Evolutionary conservation across 805 yeast genomes (phyloP).

Genomic region (Candida ponderosae): DNA sequence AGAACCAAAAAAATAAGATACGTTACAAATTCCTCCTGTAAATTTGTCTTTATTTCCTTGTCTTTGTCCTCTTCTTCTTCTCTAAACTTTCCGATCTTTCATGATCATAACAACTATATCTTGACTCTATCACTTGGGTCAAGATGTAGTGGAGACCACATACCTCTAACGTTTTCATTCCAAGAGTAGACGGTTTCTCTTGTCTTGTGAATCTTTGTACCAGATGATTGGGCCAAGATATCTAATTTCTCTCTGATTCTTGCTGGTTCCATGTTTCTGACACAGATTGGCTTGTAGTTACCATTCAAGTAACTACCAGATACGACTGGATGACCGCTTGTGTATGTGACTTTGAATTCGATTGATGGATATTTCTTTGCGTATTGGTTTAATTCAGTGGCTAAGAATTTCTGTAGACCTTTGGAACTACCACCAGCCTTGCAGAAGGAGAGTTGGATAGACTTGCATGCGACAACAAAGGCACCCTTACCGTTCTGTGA

Average conservation of each 20-base stretch:
- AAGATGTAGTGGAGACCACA: constrained; percentile 95
- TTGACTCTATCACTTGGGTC: constrained; percentile 41
- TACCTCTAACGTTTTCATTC: constrained; percentile 85
- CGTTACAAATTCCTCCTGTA: no score
- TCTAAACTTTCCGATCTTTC: no score
- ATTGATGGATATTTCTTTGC: constrained; percentile 59
- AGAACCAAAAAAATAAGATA: no score
- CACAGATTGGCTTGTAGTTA: constrained; percentile 56
- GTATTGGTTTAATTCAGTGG: constrained; percentile 40
- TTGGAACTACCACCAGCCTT: constrained; percentile 94
- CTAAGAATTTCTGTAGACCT: constrained; percentile 69
- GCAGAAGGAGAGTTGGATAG: constrained; percentile 72
- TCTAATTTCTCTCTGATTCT: constrained; percentile 59
- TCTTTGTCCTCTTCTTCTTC: no score
- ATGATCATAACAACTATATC: constrained; percentile 22
- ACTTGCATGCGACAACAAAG: constrained; percentile 66
- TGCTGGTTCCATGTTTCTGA: constrained; percentile 58
- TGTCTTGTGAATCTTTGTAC: constrained; percentile 47
- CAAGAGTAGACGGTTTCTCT: constrained; percentile 75
- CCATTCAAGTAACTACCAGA: constrained; percentile 47
- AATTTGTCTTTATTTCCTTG: no score
- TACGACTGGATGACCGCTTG: constrained; percentile 78
- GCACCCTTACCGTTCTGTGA: constrained; percentile 76
- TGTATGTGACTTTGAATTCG: constrained; percentile 61
- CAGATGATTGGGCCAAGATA: constrained; percentile 61